phyloP scores from a whole-genome alignment of 2,329 filamentous ascomycete species.

The Sporothrix schenckii region DNA sequence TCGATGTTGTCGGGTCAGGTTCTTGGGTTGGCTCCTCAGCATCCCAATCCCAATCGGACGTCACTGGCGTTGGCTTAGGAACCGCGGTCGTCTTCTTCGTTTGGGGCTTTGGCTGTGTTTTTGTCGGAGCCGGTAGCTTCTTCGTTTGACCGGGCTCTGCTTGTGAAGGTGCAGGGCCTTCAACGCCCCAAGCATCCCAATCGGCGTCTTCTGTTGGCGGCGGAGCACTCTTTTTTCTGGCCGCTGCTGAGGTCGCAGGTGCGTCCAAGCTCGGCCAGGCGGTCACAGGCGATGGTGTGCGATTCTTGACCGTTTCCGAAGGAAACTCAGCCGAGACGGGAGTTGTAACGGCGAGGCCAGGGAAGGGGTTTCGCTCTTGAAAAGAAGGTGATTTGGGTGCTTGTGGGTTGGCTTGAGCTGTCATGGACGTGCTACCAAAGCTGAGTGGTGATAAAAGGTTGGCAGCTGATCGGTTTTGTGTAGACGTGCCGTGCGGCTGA shows the following conservation, averaged over 20 bases:
- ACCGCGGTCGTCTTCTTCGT: slow-evolving; percentile 29
- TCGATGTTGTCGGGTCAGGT: not conserved
- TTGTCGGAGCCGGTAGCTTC: not conserved
- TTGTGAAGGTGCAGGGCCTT: slow-evolving; percentile 23
- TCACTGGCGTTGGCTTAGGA: slow-evolving; percentile 26
- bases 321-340: slow-evolving; percentile 44
- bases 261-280: slow-evolving; percentile 50
- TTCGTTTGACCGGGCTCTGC: not conserved
- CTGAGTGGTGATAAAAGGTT: slow-evolving; percentile 43
- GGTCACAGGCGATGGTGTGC: slow-evolving; percentile 49
- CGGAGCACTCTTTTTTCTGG: slow-evolving; percentile 32
- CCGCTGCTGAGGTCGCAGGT: slow-evolving; percentile 8
- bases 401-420: slow-evolving; percentile 37
- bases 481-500: not conserved
- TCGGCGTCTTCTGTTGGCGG: slow-evolving; percentile 46
- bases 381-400: slow-evolving; percentile 58
- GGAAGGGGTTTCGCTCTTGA: slow-evolving; percentile 57
- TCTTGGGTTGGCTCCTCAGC: slow-evolving; percentile 42
- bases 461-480: slow-evolving; percentile 38
- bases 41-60: slow-evolving; percentile 56
- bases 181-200: slow-evolving; percentile 50
- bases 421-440: slow-evolving; percentile 41
- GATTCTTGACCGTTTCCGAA: slow-evolving; percentile 41
- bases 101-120: not conserved
- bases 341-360: slow-evolving; percentile 53